Percentiles rank a stretch among this genome's conserved stretches.
phyloP scores from a whole-genome alignment of 805 yeast genomes.

The Middelhovenomyces tepae region DNA sequence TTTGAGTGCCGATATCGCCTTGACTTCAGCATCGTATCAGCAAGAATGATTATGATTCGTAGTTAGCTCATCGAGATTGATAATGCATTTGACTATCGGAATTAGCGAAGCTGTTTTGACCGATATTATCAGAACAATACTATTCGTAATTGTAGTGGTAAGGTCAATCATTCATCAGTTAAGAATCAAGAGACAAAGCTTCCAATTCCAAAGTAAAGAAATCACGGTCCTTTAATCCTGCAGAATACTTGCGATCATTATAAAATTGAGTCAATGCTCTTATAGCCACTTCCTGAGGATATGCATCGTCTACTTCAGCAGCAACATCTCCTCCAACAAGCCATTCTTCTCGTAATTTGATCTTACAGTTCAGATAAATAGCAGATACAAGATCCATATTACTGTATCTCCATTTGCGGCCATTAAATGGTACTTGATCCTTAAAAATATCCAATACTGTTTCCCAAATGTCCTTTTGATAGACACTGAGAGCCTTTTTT shows the following conservation, averaged over 20 bases:
- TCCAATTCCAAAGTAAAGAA: conserved; percentile 3
- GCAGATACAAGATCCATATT: conserved; percentile 91
- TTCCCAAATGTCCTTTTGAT: conserved; percentile 51
- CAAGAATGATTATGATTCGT: too few species aligned
- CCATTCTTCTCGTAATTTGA: conserved; percentile 80
- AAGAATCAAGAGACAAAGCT: conserved; percentile 1
- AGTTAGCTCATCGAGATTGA: too few species aligned
- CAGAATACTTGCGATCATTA: conserved; percentile 39
- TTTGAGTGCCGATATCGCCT: too few species aligned
- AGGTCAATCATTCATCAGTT: too few species aligned
- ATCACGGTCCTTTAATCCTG: neutral
- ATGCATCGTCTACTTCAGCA: conserved; percentile 64
- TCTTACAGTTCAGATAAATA: conserved; percentile 66
- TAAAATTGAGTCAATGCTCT: conserved; percentile 72
- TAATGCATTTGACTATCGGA: too few species aligned
- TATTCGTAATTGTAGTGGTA: too few species aligned
- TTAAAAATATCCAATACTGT: conserved; percentile 70
- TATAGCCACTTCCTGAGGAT: conserved; percentile 77
- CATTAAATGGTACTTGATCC: conserved; percentile 79
- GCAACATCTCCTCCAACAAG: conserved; percentile 72
- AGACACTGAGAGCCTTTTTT: conserved; percentile 49
- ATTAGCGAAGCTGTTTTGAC: too few species aligned
- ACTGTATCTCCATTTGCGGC: conserved; percentile 85
- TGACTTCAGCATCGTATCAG: too few species aligned
- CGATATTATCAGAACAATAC: too few species aligned